Percentiles rank a stretch among this genome's conserved stretches.
Evolutionary conservation across 169 alveolate genomes (phyloP).

Genomic region (Eimeria nieschulzi): DNA sequence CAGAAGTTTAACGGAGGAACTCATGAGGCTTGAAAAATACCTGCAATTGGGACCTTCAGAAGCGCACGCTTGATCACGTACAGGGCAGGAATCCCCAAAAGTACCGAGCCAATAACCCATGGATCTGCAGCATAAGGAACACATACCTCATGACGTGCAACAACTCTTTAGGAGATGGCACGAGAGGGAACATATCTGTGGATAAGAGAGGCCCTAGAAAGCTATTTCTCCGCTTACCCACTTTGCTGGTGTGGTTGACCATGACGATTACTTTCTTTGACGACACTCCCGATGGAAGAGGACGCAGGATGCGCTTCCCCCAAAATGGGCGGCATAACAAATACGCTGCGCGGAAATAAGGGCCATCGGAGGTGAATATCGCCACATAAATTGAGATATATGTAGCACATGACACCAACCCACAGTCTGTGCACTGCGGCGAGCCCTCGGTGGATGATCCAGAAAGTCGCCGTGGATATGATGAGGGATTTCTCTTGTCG

Average conservation of each 20-base stretch:
- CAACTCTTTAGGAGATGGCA: neutral
- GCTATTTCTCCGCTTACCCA: neutral
- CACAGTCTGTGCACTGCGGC: too few species aligned
- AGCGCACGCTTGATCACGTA: slow-evolving; percentile 82
- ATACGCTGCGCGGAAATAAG: neutral
- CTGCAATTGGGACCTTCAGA: slow-evolving; percentile 81
- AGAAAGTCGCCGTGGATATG: too few species aligned
- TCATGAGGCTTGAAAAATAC: slow-evolving; percentile 21
- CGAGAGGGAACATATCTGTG: neutral
- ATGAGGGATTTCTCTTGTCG: too few species aligned
- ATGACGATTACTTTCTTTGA: neutral
- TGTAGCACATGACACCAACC: too few species aligned
- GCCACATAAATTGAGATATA: too few species aligned
- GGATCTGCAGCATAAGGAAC: slow-evolving; percentile 77
- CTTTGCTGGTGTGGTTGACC: slow-evolving; percentile 46
- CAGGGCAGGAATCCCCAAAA: slow-evolving; percentile 77
- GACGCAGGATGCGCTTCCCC: slow-evolving; percentile 1
- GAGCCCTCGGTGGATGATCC: too few species aligned
- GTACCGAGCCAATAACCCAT: slow-evolving; percentile 79
- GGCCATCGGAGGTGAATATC: too few species aligned
- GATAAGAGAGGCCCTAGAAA: neutral
- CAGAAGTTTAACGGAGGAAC: too few species aligned
- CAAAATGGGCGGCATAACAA: neutral
- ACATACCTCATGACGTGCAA: too few species aligned
- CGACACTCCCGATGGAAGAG: neutral